Percentiles rank a stretch among this genome's conserved stretches.
Conservation (phyloP, 2,329 filamentous ascomycete genomes). For the Beauveria caledonica region DNA sequence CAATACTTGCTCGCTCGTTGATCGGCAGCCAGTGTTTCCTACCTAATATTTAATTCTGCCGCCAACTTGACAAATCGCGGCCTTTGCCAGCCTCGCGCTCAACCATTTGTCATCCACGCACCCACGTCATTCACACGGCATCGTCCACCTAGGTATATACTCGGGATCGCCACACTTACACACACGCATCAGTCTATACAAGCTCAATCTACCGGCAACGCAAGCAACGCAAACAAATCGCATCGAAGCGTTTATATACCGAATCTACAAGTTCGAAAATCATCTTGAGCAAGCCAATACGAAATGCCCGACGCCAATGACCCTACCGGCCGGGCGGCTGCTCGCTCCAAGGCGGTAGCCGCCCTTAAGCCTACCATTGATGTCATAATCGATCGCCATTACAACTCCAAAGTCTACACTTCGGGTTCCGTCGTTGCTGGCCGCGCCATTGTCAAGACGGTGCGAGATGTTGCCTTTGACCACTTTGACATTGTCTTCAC, state of each 20-base stretch:
- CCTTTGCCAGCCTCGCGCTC: background rate
- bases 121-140: background rate
- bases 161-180: background rate
- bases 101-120: constrained; percentile 2
- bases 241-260: too few species aligned
- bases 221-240: background rate
- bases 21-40: background rate
- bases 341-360: constrained; percentile 10
- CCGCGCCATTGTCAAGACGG: constrained; percentile 36
- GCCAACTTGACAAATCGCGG: background rate
- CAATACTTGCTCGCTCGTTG: constrained; percentile 1
- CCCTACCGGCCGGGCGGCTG: constrained; percentile 11
- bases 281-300: background rate
- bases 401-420: constrained; percentile 46
- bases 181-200: background rate
- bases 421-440: constrained; percentile 44
- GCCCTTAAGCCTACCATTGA: constrained; percentile 25
- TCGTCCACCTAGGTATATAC: background rate
- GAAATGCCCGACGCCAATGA: constrained; percentile 7
- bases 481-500: constrained; percentile 44
- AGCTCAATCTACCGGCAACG: background rate
- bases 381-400: constrained; percentile 46
- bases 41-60: constrained; percentile 3
- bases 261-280: too few species aligned
- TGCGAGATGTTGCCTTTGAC: constrained; percentile 41